Conservation (phyloP, 75 land plant genomes). For the Ceratopteris richardii region DNA sequence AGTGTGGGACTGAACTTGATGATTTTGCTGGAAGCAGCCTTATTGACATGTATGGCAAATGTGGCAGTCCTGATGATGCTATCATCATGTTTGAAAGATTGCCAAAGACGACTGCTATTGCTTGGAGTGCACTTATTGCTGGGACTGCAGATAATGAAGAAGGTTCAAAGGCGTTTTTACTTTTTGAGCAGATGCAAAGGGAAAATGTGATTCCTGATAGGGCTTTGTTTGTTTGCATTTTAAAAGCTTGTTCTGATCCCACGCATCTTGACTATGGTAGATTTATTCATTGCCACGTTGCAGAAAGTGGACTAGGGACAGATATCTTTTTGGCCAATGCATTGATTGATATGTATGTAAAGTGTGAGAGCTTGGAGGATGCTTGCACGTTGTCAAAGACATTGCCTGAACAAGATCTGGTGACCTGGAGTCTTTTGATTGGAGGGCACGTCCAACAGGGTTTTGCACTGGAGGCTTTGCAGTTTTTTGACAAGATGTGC, state of each 20-base stretch:
- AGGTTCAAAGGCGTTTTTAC: conserved; percentile 22
- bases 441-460: conserved; percentile 46
- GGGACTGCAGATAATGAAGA: conserved; percentile 32
- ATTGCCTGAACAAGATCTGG: conserved; percentile 28
- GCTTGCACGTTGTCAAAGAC: conserved; percentile 9
- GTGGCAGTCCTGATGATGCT: conserved; percentile 31
- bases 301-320: conserved; percentile 10
- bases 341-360: conserved; percentile 28
- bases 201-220: conserved; percentile 21
- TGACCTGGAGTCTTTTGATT: conserved; percentile 72
- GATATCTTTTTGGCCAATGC: conserved; percentile 12
- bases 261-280: conserved; percentile 31
- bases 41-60: conserved; percentile 44
- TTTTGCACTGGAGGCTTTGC: conserved; percentile 37
- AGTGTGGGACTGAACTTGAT: conserved; percentile 14
- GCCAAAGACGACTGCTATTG: conserved; percentile 20
- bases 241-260: conserved; percentile 44
- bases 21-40: conserved; percentile 31
- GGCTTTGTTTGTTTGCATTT: conserved; percentile 25
- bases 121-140: conserved; percentile 49
- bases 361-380: conserved; percentile 5
- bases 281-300: conserved; percentile 22
- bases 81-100: conserved; percentile 25
- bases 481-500: conserved; percentile 40
- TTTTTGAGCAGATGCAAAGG: conserved; percentile 29